A percentile compares a stretch with the other conserved stretches of the same genome.
Evolutionary conservation across 805 yeast genomes (phyloP).

Genomic region (Schizosaccharomyces lindneri): DNA sequence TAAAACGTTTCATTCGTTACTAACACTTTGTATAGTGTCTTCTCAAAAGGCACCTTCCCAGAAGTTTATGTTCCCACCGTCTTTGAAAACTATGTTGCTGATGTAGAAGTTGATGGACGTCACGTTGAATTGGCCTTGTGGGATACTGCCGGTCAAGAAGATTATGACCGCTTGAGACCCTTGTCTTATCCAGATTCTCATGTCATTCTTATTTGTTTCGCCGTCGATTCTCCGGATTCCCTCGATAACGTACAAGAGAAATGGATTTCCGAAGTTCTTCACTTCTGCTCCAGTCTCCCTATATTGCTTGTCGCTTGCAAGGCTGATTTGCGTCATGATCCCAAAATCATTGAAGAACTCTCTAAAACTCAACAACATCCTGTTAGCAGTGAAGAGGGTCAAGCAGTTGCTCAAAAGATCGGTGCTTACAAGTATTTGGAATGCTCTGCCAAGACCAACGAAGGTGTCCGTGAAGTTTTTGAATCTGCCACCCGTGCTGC

Average conservation of each 20-base stretch:
- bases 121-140: conserved; percentile 81
- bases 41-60: conserved; percentile 74
- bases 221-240: conserved; percentile 76
- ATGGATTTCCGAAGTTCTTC: conserved; percentile 84
- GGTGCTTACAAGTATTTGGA: conserved; percentile 72
- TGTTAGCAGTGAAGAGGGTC: conserved; percentile 59
- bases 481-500: conserved; percentile 86
- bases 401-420: conserved; percentile 65
- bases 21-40: conserved; percentile 19
- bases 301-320: conserved; percentile 82
- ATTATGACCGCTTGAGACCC: conserved; percentile 81
- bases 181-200: conserved; percentile 78
- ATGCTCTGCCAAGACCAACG: conserved; percentile 78
- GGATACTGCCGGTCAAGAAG: conserved; percentile 99
- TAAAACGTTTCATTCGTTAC: background rate
- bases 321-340: conserved; percentile 67
- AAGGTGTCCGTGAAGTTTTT: conserved; percentile 80
- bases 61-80: conserved; percentile 91
- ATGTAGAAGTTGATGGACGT: conserved; percentile 76
- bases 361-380: conserved; percentile 57
- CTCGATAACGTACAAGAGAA: conserved; percentile 83
- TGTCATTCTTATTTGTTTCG: conserved; percentile 75
- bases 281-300: conserved; percentile 85
- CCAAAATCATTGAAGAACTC: conserved; percentile 47
- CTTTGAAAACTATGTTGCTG: conserved; percentile 92